These are phyloP conservation scores for Terfezia claveryi DNA, from an alignment of 495 filamentous ascomycete species.

Conservation along the genomic window DNA sequence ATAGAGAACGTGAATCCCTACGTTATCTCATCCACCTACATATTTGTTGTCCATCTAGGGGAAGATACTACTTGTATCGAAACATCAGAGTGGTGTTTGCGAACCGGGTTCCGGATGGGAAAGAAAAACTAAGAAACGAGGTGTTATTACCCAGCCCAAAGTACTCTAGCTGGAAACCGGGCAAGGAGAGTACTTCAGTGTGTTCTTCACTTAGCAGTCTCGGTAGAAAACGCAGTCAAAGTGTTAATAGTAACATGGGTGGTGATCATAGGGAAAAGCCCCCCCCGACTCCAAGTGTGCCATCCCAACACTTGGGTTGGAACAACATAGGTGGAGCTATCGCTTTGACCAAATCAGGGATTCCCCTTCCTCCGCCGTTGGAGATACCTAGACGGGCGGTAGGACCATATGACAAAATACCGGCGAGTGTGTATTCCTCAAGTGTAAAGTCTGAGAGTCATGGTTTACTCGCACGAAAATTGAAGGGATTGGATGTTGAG, in stretches of 20 bases:
- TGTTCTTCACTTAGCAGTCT: conserved; percentile 8
- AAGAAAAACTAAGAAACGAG: conserved; percentile 81
- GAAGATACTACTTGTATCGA: conserved; percentile 78
- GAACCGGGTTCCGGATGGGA: conserved; percentile 90
- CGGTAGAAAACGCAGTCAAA: conserved; percentile 12
- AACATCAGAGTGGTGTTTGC: conserved; percentile 89
- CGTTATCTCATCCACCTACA: conserved; percentile 88
- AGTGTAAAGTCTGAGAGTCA: conserved; percentile 7
- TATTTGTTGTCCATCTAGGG: conserved; percentile 67
- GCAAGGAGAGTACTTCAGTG: conserved; percentile 22
- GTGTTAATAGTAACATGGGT: conserved; percentile 12
- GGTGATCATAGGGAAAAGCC: conserved; percentile 4
- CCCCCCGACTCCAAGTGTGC: background rate
- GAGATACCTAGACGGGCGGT: conserved; percentile 1
- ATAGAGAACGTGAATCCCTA: conserved; percentile 52
- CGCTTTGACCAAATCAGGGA: background rate
- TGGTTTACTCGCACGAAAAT: conserved; percentile 12
- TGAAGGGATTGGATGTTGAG: conserved; percentile 13
- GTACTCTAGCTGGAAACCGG: conserved; percentile 65
- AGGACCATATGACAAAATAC: conserved; percentile 17
- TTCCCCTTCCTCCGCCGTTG: conserved; percentile 1
- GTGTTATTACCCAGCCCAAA: conserved; percentile 72
- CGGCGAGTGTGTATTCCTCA: conserved; percentile 6
- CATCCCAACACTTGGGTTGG: conserved; percentile 1
- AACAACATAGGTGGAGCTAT: background rate